phyloP scores from a whole-genome alignment of 2,329 filamentous ascomycete species.

The Beauveria medogensis region DNA sequence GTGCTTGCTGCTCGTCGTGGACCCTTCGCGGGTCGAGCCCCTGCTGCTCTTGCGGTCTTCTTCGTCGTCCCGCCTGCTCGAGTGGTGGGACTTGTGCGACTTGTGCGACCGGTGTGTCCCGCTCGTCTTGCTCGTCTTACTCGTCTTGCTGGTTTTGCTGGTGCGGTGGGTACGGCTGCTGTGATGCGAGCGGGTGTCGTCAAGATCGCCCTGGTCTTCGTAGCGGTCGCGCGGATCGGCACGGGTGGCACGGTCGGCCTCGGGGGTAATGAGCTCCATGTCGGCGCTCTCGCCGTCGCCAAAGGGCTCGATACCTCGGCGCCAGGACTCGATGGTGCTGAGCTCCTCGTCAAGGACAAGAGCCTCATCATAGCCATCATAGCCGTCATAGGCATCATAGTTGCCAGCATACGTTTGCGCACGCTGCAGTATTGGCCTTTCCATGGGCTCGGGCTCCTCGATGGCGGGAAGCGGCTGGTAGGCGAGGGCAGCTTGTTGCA shows the following conservation, averaged over 20 bases:
- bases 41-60: slow-evolving; percentile 18
- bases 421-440: slow-evolving; percentile 9
- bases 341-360: slow-evolving; percentile 50
- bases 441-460: slow-evolving; percentile 14
- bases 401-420: slow-evolving; percentile 25
- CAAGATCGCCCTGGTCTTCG: slow-evolving; percentile 25
- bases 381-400: slow-evolving; percentile 20
- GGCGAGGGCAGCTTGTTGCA: slow-evolving; percentile 21
- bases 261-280: slow-evolving; percentile 49
- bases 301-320: slow-evolving; percentile 44
- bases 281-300: slow-evolving; percentile 42
- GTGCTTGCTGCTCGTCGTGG: slow-evolving; percentile 20
- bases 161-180: slow-evolving; percentile 20
- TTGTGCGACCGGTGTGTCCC: slow-evolving; percentile 23
- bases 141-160: slow-evolving; percentile 21
- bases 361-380: slow-evolving; percentile 39
- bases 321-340: slow-evolving; percentile 51
- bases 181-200: slow-evolving; percentile 13
- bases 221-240: slow-evolving; percentile 22
- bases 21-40: slow-evolving; percentile 5
- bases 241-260: slow-evolving; percentile 40
- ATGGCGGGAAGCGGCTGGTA: slow-evolving; percentile 16
- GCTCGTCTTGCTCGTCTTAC: slow-evolving; percentile 22
- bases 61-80: slow-evolving; percentile 16
- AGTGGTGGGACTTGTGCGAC: slow-evolving; percentile 16